Evolutionary conservation across 2,329 filamentous ascomycete genomes (phyloP).

Genomic region (Ascosphaera aggregata): DNA sequence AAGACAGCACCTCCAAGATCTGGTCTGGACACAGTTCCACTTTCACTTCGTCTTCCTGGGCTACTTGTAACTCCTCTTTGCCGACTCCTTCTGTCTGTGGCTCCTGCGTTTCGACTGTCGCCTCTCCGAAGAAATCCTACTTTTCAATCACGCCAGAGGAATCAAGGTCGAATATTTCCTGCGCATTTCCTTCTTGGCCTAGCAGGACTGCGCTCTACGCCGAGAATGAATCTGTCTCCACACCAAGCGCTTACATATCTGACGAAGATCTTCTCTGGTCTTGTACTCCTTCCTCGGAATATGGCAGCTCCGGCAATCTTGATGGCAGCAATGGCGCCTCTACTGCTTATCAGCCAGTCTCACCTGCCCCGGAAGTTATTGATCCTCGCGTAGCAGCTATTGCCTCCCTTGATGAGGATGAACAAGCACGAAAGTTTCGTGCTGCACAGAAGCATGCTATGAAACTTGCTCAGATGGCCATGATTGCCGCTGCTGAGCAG

Average conservation of each 20-base stretch:
- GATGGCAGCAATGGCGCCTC: background rate
- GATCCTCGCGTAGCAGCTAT: background rate
- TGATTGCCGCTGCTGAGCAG: background rate
- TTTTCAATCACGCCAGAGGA: slow-evolving; percentile 15
- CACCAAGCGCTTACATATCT: slow-evolving; percentile 17
- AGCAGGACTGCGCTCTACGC: slow-evolving; percentile 17
- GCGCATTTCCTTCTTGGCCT: slow-evolving; percentile 22
- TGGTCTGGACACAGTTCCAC: slow-evolving; percentile 11
- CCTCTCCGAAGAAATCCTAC: slow-evolving; percentile 19
- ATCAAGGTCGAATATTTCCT: slow-evolving; percentile 15
- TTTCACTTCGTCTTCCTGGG: slow-evolving; percentile 8
- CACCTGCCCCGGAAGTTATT: background rate
- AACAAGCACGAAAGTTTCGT: background rate
- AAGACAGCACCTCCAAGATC: slow-evolving; percentile 4
- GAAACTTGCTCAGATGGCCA: background rate
- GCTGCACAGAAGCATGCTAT: background rate
- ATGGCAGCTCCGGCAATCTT: background rate
- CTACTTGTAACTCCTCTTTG: slow-evolving; percentile 11
- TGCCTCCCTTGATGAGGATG: background rate
- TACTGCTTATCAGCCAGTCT: background rate
- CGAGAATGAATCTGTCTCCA: slow-evolving; percentile 10
- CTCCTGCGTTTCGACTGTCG: slow-evolving; percentile 13
- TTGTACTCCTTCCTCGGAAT: background rate
- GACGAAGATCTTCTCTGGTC: slow-evolving; percentile 17
- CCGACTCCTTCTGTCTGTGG: slow-evolving; percentile 17